Base-by-base conservation (phyloP, 352 stramenopile species). In the Blastocystis sp. region DNA sequence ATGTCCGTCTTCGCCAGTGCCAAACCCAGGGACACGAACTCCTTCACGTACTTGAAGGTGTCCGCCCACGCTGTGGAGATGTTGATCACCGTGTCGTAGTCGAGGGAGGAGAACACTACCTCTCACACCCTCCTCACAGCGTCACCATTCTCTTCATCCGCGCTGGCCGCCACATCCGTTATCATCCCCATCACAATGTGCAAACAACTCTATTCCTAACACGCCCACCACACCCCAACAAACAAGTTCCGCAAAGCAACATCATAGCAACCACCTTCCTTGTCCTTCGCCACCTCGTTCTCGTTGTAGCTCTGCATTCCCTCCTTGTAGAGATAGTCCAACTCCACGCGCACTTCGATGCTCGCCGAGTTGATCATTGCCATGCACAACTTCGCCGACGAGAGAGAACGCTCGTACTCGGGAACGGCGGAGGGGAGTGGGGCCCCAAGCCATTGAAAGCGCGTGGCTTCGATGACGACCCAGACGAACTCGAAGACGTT, bases 301-400 rank as follows among this genome's bases (percentile, higher is more conserved):
- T 62, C n/a, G 1, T 81, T 53, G 28, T 81, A 81, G 4, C n/a
- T 65, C 21, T 38, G 64, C 56, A 81, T 53, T 41, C 64, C 71
- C 38, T 81, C 71, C 66, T 81, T 81, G 48, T 81, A 81, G 34
- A 81, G 66, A 41, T 64, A 81, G 23, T 81, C 71, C 14, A 81
- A 38, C 40, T 81, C 19, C 4, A 81, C 71, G 7, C 45, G 71
- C 17, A 81, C 23, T 43, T 81, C 71, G 10, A 81, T 60, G n/a
- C 71, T 81, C 21, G 48, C 45, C 38, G 48, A 40, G 14, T 52
- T 64, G 11, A 41, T 66, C 2, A 81, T 23, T 65, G 66, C 17
- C 19, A 53, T 62, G 17, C 38, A n/a, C 10, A 81, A 11, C 40
- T 81, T 81, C 23, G 43, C 53, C 28, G 64, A 38, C 17, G 69